Percentiles rank a stretch among this genome's conserved stretches.
These are phyloP conservation scores for Strobilomyces dryophilus DNA, from an alignment of 768 basidiomycete species.

Conservation along the genomic window DNA sequence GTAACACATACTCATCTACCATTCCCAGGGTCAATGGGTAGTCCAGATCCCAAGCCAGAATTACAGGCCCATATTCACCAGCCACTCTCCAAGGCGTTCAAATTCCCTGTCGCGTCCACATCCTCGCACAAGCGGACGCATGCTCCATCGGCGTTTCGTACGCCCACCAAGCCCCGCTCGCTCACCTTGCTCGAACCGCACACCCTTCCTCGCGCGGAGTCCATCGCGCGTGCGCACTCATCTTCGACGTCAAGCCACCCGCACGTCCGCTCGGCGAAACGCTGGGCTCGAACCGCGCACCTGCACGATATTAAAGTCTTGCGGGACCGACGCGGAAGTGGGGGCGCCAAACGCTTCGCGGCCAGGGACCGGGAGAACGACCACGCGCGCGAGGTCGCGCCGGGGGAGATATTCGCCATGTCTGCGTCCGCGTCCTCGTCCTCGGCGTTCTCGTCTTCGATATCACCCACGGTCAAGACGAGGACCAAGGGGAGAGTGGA, in stretches of 20 bases:
- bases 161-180: conserved; percentile 20
- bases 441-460: not conserved
- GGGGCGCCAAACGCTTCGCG: conserved; percentile 3
- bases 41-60: not conserved
- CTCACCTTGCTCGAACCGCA: conserved; percentile 19
- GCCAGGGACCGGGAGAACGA: conserved; percentile 15
- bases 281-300: conserved; percentile 65
- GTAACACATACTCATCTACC: not conserved
- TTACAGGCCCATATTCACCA: not conserved
- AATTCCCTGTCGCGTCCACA: not conserved
- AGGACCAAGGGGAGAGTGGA: not conserved
- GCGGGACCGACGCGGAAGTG: conserved; percentile 11
- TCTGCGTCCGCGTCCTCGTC: too few species aligned
- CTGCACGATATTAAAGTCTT: conserved; percentile 53
- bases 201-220: conserved; percentile 17
- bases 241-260: conserved; percentile 16
- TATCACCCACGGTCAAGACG: not conserved
- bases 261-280: conserved; percentile 38
- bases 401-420: too few species aligned
- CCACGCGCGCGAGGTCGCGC: not conserved
- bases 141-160: conserved; percentile 11
- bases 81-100: not conserved
- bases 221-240: conserved; percentile 21
- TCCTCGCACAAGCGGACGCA: conserved; percentile 9
- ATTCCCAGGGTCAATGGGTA: not conserved